Conservation (phyloP, 805 yeast species). For the Candida namnaoensis region DNA sequence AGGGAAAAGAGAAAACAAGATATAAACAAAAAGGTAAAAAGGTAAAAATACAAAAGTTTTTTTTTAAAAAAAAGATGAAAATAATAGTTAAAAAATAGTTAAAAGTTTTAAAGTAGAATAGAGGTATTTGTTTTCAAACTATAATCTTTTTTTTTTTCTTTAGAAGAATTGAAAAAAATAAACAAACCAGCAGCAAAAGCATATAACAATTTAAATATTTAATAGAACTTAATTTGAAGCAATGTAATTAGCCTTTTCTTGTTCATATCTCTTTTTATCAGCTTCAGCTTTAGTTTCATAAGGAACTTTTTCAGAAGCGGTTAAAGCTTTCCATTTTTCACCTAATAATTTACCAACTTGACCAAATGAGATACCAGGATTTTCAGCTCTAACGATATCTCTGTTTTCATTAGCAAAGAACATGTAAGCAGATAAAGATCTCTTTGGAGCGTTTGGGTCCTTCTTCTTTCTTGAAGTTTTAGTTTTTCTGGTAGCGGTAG, state of each 20-base stretch:
- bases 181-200: too few relatives aligned
- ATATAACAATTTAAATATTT: too few relatives aligned
- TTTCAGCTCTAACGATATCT: conserved; percentile 90
- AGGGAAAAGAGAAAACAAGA: too few relatives aligned
- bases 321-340: conserved; percentile 91
- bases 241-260: conserved; percentile 83
- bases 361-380: conserved; percentile 94
- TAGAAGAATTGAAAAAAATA: too few relatives aligned
- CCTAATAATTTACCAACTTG: conserved; percentile 94
- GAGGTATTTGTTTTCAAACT: too few relatives aligned
- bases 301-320: conserved; percentile 76
- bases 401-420: conserved; percentile 97
- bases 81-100: too few relatives aligned
- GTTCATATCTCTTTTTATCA: conserved; percentile 97
- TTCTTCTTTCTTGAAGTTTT: conserved; percentile 37
- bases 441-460: conserved; percentile 99
- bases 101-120: too few relatives aligned
- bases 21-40: too few relatives aligned
- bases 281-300: conserved; percentile 90
- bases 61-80: too few relatives aligned
- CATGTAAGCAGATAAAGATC: conserved; percentile 97
- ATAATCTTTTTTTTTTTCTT: too few relatives aligned
- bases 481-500: conserved; percentile 27
- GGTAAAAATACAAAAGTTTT: too few relatives aligned
- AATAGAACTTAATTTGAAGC: conserved; percentile 15